phyloP scores from a whole-genome alignment of 2,329 filamentous ascomycete species.

The Metarhizium rileyi region DNA sequence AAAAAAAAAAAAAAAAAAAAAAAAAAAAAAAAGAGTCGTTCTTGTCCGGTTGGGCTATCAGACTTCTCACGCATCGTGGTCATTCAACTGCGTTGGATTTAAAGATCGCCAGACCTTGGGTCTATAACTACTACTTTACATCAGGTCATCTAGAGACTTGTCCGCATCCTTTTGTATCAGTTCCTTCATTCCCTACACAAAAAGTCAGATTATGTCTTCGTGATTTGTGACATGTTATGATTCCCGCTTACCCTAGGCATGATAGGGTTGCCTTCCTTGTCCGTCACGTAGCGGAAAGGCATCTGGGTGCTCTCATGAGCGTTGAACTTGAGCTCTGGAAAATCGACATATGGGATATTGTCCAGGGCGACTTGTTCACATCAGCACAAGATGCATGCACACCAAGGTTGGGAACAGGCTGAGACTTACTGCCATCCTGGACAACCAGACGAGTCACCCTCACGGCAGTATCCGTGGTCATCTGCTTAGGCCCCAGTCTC shows the following conservation, averaged over 20 bases:
- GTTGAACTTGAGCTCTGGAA: constrained; percentile 81
- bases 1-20: no score
- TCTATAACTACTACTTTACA: constrained; percentile 36
- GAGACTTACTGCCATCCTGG: constrained; percentile 62
- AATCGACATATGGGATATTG: constrained; percentile 73
- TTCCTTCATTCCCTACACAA: constrained; percentile 75
- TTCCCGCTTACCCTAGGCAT: constrained; percentile 69
- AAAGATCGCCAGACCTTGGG: background rate
- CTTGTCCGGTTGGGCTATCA: no score
- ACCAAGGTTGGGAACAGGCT: background rate
- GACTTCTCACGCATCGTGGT: no score
- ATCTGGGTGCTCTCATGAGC: constrained; percentile 92
- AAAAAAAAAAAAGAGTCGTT: background rate
- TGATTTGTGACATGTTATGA: background rate
- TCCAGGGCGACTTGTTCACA: constrained; percentile 56
- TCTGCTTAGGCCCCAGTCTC: constrained; percentile 82
- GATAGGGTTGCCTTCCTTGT: constrained; percentile 63
- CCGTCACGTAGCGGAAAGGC: constrained; percentile 93
- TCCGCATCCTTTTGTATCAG: constrained; percentile 90
- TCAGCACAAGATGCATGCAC: background rate
- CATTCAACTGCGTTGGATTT: background rate
- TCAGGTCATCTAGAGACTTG: constrained; percentile 79
- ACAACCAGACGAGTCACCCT: constrained; percentile 85
- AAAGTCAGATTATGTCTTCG: constrained; percentile 15
- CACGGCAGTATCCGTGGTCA: constrained; percentile 97